A percentile compares a stretch with the other conserved stretches of the same genome.
Evolutionary conservation across 805 yeast species (phyloP).

Genomic region (Candida chilensis): DNA sequence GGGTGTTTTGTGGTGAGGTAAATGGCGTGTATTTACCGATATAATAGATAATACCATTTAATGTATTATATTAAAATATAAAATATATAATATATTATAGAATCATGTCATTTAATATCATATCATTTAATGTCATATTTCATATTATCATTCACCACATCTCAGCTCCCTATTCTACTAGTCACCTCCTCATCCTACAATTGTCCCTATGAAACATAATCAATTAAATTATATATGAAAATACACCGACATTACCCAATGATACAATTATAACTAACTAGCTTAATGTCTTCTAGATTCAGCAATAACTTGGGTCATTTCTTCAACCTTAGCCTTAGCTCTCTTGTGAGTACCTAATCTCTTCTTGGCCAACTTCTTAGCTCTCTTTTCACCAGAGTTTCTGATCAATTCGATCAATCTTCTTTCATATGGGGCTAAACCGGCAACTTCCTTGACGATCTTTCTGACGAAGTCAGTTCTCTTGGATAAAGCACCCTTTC

Average conservation of each 20-base stretch:
- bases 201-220: constrained; percentile 1
- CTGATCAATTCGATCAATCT: constrained; percentile 98
- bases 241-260: too few relatives aligned
- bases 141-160: too few relatives aligned
- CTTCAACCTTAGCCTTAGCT: constrained; percentile 99
- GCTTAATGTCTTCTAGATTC: constrained; percentile 92
- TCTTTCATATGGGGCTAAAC: constrained; percentile 99
- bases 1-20: too few relatives aligned
- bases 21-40: too few relatives aligned
- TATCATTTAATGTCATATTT: too few relatives aligned
- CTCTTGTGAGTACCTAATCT: constrained; percentile 99
- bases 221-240: constrained; percentile 6
- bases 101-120: too few relatives aligned
- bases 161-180: too few relatives aligned
- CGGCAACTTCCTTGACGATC: constrained; percentile 93
- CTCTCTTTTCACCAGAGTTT: constrained; percentile 99
- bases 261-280: too few relatives aligned
- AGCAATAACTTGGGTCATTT: constrained; percentile 92
- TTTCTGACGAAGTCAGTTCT: constrained; percentile 94
- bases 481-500: constrained; percentile 95
- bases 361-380: constrained; percentile 99
- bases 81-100: too few relatives aligned
- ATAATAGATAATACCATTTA: too few relatives aligned
- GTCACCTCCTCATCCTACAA: background rate
- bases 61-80: too few relatives aligned